Evolutionary conservation across 2,329 filamentous ascomycete genomes (phyloP), one percentile per base, ranked within the genome.

Genomic region (Rutstroemia sp.): DNA sequence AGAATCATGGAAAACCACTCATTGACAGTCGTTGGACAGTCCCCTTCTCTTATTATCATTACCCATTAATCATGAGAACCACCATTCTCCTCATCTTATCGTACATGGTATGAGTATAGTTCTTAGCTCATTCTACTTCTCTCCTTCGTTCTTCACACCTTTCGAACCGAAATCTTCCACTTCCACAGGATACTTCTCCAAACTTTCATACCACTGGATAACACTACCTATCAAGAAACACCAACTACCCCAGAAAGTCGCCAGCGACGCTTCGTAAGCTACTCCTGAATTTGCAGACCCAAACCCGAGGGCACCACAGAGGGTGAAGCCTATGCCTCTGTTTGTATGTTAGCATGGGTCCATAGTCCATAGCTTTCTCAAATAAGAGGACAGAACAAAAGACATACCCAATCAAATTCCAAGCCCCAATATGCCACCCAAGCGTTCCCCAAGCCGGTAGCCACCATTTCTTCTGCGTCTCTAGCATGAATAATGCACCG

Each of bases 401-500:
- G 7, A 58, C 59, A 37, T 58, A 63, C 63, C 85, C 85, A 19
- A 87, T 71, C 2, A 85, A 67, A 62, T 87, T 87, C 82, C 83
- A 87, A 8, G 79, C 68, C 0, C 82, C 84, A 61, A 88, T 79
- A 67, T 87, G 82, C 85, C 84, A 87, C 3, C 84, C 84, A 1
- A 88, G 73, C 0, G 81, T 72, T 3, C 69, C 65, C 3, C 73
- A 74, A 0, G 81, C 80, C 0, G 85, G 83, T 12, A 73, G 70
- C 62, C 80, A 87, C 84, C 85, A 88, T 47, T 74, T 77, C 42
- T 74, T 66, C 68, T 87, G 84, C 2, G 82, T 85, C 68, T 88
- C 85, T 7, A 87, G 64, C 77, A 86, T 86, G 69, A 86, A 87
- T 1, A 87, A 69, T 2, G 72, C 64, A 21, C 77, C 73, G 6